Evolutionary conservation across 1,284 basidiomycete genomes (phyloP), one percentile per base, ranked within the genome.

Genomic region (Afroboletus lepidellus): DNA sequence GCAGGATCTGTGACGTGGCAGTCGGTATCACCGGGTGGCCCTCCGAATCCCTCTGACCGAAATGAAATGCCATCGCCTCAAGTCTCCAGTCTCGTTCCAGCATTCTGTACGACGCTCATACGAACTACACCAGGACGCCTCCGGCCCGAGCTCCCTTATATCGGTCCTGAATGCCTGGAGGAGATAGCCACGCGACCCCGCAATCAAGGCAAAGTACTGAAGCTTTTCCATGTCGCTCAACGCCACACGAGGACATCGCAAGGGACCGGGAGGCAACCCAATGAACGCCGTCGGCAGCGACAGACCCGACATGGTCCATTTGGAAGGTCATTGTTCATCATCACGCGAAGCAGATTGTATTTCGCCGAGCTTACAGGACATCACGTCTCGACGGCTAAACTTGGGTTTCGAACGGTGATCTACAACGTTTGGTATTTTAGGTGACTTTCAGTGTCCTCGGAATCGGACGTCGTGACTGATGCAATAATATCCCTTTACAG

Each of bases 1-100:
- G 29, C 33, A 36, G 12, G 21, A 6, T 9, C 34, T 21, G 29
- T 50, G 63, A 65, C 63, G 53, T 64, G 60, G 59, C 60, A 61
- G 33, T 24, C 43, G 41, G 46, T 27, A 37, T 33, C 18, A 30
- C 33, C 32, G 38, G 57, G 21, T 9, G 8, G 16, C 15, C 21
- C 24, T 25, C 59, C 48, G 46, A 46, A 23, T 50, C 42, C 8
- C 33, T n/a, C 37, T 37, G 29, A 20, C 21, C 24, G 12, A 46
- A n/a, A 36, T 36, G 18, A 38, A 32, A 24, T 37, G 8, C 21
- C 39, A 46, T 49, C 46, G 39, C 18, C 32, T 41, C 49, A 36
- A 30, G 12, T 41, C 20, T 16, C 37, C 36, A 18, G 34, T 9
- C 7, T 3, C 6, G 32, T 5, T 36, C 24, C 6, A 33, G 36